Base-by-base conservation (phyloP, 306 rosid genomes). In the Abrus pulchellus region DNA sequence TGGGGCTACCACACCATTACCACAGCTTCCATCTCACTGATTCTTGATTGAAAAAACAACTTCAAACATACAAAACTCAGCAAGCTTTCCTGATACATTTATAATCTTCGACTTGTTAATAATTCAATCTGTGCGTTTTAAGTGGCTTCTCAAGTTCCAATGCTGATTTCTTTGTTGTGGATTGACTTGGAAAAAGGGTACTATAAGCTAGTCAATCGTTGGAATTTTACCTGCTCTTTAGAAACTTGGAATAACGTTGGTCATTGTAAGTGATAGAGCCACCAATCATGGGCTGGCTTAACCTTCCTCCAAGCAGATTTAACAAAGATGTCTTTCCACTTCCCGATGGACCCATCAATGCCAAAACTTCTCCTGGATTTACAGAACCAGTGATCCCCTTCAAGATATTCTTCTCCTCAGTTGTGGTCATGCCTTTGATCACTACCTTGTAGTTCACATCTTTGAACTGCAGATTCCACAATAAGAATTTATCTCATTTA, bases 291-390 rank as follows among this genome's bases (percentile, higher is more conserved):
- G 91, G 54, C 64, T 86, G 89, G 9, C 30, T 49, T 65, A 82
- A 8, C 80, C 97, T 86, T 34, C 94, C 93, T 71, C 99, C 97
- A 27, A 96, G 93, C 56, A 96, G 86, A 84, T 83, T 93, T 36
- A 96, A 85, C 33, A 96, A 91, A 12, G 93, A 87, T 50, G 99
- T 93, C 66, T 96, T 96, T 76, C 99, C 99, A 83, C 99, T 92
- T 74, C 99, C 98, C 8, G 98, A 96, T n/a, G 99, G 99, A 6
- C 99, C 99, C 99, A 96, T 96, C 72, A 96, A 64, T 32, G 99
- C 99, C 84, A 96, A 85, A 79, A 96, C 98, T 76, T 96, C 99
- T 2, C 99, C 97, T 1, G 99, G 98, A 87, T 87, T 84, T 7
- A 96, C 97, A 6, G 66, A 83, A 64, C 99, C 99, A 2, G 90